Evolutionary conservation across 2,329 filamentous ascomycete species (phyloP).

Genomic region (Penicillium oxalicum): DNA sequence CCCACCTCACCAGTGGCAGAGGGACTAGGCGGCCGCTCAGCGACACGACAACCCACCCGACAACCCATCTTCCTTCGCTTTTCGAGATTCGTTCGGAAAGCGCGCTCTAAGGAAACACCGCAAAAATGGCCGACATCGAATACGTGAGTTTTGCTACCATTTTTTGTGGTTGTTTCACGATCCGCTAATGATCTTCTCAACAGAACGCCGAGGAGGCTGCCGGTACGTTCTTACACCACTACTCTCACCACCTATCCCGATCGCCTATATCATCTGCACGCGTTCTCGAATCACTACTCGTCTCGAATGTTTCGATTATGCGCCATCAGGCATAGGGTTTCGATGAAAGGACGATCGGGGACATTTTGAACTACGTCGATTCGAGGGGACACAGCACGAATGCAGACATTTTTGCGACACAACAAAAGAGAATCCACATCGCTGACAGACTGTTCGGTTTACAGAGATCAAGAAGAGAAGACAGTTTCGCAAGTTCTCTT

Average conservation of each 20-base stretch:
- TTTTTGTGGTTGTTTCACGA: not conserved
- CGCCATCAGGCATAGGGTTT: not conserved
- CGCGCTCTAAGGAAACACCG: conserved; percentile 42
- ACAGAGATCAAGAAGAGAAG: conserved; percentile 98
- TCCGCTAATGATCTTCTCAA: conserved; percentile 33
- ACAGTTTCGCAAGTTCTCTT: conserved; percentile 99
- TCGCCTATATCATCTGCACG: not conserved
- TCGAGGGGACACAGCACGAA: too few relatives aligned
- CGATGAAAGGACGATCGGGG: conserved; percentile 2
- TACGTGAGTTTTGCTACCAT: conserved; percentile 60
- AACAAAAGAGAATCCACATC: conserved; percentile 14
- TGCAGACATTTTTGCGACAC: too few relatives aligned
- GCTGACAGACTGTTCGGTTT: conserved; percentile 29
- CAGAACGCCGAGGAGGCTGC: conserved; percentile 97
- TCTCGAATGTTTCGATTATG: conserved; percentile 5
- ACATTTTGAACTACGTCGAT: conserved; percentile 10
- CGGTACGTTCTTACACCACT: conserved; percentile 47
- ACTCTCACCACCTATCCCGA: conserved; percentile 15
- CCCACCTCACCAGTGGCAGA: conserved; percentile 31
- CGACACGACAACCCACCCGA: conserved; percentile 34
- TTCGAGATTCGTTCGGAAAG: conserved; percentile 43
- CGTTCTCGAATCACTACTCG: conserved; percentile 6
- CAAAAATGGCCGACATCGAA: conserved; percentile 81
- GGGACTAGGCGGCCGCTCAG: conserved; percentile 28
- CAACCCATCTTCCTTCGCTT: conserved; percentile 39